A percentile compares a stretch with the other conserved stretches of the same genome.
Evolutionary conservation across 768 basidiomycete genomes (phyloP).

Genomic region (Leccinum sublutescens): DNA sequence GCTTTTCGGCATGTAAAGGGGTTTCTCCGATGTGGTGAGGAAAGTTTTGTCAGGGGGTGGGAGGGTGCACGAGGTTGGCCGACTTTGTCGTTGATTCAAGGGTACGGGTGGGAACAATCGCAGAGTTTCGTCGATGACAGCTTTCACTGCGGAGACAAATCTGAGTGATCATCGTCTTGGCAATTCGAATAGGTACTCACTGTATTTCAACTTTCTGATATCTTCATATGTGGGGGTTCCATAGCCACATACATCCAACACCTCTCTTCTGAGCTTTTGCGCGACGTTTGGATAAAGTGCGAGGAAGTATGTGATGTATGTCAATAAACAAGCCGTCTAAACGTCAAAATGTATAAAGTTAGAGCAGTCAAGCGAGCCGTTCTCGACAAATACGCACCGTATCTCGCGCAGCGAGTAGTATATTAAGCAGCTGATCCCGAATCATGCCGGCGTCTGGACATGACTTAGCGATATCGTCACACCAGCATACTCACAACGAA

Average conservation of each 20-base stretch:
- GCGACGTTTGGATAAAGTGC: slow-evolving; percentile 60
- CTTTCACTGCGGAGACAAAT: slow-evolving; percentile 49
- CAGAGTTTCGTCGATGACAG: slow-evolving; percentile 77
- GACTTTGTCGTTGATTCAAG: slow-evolving; percentile 62
- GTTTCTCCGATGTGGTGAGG: slow-evolving; percentile 32
- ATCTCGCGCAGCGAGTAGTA: slow-evolving; percentile 75
- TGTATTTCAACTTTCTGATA: slow-evolving; percentile 62
- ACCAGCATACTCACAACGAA: slow-evolving; percentile 25
- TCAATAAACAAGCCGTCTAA: slow-evolving; percentile 68
- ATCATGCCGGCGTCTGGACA: slow-evolving; percentile 59
- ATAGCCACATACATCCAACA: slow-evolving; percentile 54
- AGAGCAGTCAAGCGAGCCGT: not conserved
- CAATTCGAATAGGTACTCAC: slow-evolving; percentile 37
- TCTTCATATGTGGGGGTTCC: slow-evolving; percentile 52
- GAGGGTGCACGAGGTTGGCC: slow-evolving; percentile 46
- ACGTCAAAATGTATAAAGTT: not conserved
- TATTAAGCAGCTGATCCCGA: slow-evolving; percentile 74
- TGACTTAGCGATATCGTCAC: slow-evolving; percentile 6
- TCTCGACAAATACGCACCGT: slow-evolving; percentile 47
- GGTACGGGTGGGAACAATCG: slow-evolving; percentile 80
- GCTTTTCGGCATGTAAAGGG: slow-evolving; percentile 57
- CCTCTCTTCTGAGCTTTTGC: slow-evolving; percentile 55
- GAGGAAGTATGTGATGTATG: slow-evolving; percentile 69
- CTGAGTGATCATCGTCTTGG: not conserved
- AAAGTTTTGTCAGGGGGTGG: slow-evolving; percentile 54